phyloP scores from a whole-genome alignment of 257 asterid genomes.

The Ocimum tenuiflorum region DNA sequence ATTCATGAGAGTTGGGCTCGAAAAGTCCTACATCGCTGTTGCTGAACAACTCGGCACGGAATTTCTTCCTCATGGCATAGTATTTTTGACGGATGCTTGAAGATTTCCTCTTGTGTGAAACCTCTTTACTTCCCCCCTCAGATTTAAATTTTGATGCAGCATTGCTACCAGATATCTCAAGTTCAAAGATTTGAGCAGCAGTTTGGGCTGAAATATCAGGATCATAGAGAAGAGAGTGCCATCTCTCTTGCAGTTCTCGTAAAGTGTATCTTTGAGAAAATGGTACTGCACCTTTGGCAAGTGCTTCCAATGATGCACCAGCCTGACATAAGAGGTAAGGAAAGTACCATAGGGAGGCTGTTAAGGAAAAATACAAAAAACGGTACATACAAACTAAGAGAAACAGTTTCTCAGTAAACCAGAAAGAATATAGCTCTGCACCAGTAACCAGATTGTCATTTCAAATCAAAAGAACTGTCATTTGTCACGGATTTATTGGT shows the following conservation, averaged over 20 bases:
- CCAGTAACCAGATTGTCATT: not conserved
- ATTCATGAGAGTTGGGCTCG: conserved; percentile 43
- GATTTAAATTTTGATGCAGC: conserved; percentile 43
- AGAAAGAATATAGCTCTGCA: not conserved
- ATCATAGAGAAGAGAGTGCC: conserved; percentile 86
- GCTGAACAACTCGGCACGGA: conserved; percentile 53
- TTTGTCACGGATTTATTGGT: not conserved
- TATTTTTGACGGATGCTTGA: conserved; percentile 65
- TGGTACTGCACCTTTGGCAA: conserved; percentile 83
- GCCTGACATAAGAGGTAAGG: conserved; percentile 36
- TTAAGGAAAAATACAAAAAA: not conserved
- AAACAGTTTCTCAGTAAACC: not conserved
- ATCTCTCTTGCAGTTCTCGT: conserved; percentile 62
- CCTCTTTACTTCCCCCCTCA: conserved; percentile 49
- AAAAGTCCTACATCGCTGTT: conserved; percentile 48
- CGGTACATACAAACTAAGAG: not conserved
- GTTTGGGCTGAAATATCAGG: conserved; percentile 64
- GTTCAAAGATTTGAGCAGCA: conserved; percentile 62
- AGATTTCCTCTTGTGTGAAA: conserved; percentile 53
- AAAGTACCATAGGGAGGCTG: conserved; percentile 3
- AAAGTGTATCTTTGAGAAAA: conserved; percentile 76
- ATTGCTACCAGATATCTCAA: conserved; percentile 67
- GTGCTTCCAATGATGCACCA: conserved; percentile 91
- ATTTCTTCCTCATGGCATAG: conserved; percentile 64
- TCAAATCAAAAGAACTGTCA: not conserved